phyloP scores from a whole-genome alignment of 805 yeast species.

The Kockiozyma suomiensis region DNA sequence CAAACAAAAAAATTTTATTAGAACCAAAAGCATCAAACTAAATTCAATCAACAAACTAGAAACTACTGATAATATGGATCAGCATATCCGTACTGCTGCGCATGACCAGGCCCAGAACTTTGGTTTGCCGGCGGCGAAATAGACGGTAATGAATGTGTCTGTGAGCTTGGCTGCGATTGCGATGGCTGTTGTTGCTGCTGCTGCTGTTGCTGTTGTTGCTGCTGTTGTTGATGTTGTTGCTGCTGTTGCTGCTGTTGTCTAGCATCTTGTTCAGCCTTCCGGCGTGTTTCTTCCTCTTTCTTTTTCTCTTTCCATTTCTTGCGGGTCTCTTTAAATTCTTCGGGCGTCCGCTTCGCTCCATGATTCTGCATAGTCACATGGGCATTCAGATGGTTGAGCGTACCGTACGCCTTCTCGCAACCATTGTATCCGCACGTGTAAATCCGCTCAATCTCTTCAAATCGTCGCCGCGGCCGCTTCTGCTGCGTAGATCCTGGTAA shows the following conservation, averaged over 20 bases:
- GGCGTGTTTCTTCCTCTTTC: conserved; percentile 40
- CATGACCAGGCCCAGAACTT: background rate
- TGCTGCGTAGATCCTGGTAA: conserved; percentile 38
- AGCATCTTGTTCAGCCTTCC: conserved; percentile 27
- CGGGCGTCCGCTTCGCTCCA: conserved; percentile 57
- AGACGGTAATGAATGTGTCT: conserved; percentile 1
- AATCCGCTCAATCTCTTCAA: conserved; percentile 58
- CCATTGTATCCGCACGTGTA: conserved; percentile 53
- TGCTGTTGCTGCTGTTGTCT: conserved; percentile 18
- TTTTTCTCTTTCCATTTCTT: conserved; percentile 48
- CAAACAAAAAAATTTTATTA: background rate
- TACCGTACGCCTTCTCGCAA: conserved; percentile 61
- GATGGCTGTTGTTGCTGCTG: conserved; percentile 6
- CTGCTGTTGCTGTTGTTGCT: conserved; percentile 21
- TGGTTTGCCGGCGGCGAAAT: background rate
- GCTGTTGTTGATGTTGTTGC: conserved; percentile 15
- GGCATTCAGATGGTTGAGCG: conserved; percentile 61
- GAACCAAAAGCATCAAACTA: background rate
- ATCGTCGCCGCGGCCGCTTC: conserved; percentile 57
- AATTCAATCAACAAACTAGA: background rate
- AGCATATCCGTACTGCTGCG: conserved; percentile 3
- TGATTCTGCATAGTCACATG: conserved; percentile 58
- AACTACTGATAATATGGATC: background rate
- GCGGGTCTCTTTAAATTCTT: conserved; percentile 57
- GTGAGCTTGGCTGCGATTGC: background rate